Conservation (phyloP, 495 filamentous ascomycete genomes). For the Penicillium canescens region DNA sequence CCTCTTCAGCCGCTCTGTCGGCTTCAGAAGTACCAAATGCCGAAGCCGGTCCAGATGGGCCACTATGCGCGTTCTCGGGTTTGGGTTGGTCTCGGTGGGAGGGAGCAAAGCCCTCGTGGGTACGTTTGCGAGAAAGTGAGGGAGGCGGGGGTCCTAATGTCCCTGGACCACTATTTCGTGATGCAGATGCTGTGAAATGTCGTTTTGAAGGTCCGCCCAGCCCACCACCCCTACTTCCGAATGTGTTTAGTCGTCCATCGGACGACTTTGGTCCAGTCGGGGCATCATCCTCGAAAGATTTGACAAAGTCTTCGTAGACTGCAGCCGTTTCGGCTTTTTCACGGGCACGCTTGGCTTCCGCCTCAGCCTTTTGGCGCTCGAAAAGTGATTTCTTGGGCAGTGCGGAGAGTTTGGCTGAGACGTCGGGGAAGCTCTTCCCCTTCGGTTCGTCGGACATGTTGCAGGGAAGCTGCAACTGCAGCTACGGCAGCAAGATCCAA, state of each 20-base stretch:
- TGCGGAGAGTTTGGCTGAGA: slow-evolving; percentile 78
- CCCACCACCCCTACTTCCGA: slow-evolving; percentile 41
- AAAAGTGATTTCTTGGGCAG: slow-evolving; percentile 85
- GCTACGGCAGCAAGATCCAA: neutral
- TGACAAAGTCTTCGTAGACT: slow-evolving; percentile 87
- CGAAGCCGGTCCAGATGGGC: slow-evolving; percentile 37
- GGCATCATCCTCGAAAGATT: slow-evolving; percentile 79
- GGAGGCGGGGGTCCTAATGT: slow-evolving; percentile 66
- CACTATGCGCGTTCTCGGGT: neutral
- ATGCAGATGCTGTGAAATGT: slow-evolving; percentile 54
- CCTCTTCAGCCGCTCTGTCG: slow-evolving; percentile 49
- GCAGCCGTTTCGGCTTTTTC: slow-evolving; percentile 90
- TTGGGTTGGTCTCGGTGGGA: slow-evolving; percentile 27
- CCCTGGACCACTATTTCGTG: slow-evolving; percentile 71
- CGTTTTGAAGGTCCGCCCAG: slow-evolving; percentile 49
- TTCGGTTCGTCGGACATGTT: slow-evolving; percentile 47
- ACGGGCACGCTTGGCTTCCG: slow-evolving; percentile 83
- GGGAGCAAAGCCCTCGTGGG: slow-evolving; percentile 46
- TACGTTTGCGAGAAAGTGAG: slow-evolving; percentile 51
- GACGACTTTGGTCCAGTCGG: slow-evolving; percentile 25
- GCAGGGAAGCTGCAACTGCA: slow-evolving; percentile 25
- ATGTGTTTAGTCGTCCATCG: slow-evolving; percentile 31
- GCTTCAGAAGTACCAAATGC: slow-evolving; percentile 58
- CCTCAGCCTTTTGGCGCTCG: slow-evolving; percentile 89
- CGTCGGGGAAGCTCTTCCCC: slow-evolving; percentile 73